A percentile compares a stretch with the other conserved stretches of the same genome.
Evolutionary conservation across 768 basidiomycete genomes (phyloP).

Genomic region (Stropharia rugosoannulata): DNA sequence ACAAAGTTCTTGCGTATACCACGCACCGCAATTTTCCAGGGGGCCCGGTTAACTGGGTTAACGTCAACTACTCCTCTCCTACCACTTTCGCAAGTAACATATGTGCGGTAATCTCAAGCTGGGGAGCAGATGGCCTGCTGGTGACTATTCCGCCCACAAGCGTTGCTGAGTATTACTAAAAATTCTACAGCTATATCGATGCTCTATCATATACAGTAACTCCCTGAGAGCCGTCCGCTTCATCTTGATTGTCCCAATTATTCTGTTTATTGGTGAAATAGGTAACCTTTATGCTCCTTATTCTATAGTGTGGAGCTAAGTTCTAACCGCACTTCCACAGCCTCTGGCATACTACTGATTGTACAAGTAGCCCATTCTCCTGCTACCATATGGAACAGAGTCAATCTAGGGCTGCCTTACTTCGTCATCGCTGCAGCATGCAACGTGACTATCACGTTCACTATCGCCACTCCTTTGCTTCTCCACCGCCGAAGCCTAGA

Average conservation of each 20-base stretch:
- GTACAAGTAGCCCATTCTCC: conserved; percentile 5
- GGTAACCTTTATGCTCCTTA: neutral
- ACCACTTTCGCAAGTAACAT: conserved; percentile 4
- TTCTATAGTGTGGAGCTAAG: neutral
- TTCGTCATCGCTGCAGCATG: conserved; percentile 5
- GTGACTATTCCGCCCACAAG: neutral
- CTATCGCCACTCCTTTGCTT: conserved; percentile 8
- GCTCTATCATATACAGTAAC: conserved; percentile 6
- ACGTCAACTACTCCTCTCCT: conserved; percentile 6
- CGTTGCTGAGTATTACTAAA: neutral
- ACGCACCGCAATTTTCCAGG: conserved; percentile 6
- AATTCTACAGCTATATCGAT: conserved; percentile 2
- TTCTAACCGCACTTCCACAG: neutral
- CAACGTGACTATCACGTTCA: conserved; percentile 5
- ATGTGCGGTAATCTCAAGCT: conserved; percentile 7
- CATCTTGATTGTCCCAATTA: conserved; percentile 1
- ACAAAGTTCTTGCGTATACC: conserved; percentile 8
- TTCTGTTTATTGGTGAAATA: conserved; percentile 6
- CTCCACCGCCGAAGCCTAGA: conserved; percentile 4
- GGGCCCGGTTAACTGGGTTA: conserved; percentile 6
- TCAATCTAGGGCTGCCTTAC: conserved; percentile 4
- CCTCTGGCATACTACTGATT: conserved; percentile 4
- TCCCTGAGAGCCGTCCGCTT: conserved; percentile 1
- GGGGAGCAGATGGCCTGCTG: conserved; percentile 8
- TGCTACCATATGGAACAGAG: conserved; percentile 6